These are phyloP conservation scores for Kwoniella sp. DNA, from an alignment of 768 basidiomycete species.

Conservation along the genomic window DNA sequence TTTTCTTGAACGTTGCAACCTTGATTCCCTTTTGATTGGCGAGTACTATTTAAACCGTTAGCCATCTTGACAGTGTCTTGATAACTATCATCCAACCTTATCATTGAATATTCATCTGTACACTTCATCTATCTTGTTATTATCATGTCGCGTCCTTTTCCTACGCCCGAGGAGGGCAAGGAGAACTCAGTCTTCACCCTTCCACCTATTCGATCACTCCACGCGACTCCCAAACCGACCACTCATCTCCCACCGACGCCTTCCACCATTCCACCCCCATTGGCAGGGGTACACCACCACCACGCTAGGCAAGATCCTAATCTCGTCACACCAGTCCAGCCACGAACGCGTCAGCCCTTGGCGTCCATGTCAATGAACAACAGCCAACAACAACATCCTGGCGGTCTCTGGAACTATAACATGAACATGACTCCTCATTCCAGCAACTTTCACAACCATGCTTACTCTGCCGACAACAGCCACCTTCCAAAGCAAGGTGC, in stretches of 20 bases:
- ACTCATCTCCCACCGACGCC: conserved; percentile 20
- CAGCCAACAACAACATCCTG: background rate
- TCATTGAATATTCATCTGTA: background rate
- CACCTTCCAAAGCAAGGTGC: background rate
- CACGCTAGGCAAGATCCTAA: conserved; percentile 20
- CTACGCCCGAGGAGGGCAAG: conserved; percentile 12
- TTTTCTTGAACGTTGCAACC: too few species aligned
- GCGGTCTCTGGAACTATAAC: conserved; percentile 1
- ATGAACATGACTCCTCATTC: background rate
- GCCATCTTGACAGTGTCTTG: too few species aligned
- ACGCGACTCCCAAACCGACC: conserved; percentile 20
- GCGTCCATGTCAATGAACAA: conserved; percentile 8
- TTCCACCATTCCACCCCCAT: conserved; percentile 8
- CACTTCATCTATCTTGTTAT: background rate
- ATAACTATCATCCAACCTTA: too few species aligned
- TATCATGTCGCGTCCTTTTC: conserved; percentile 10
- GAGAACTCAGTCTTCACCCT: conserved; percentile 20
- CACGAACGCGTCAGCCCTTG: conserved; percentile 21
- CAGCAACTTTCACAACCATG: background rate
- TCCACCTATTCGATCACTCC: conserved; percentile 20
- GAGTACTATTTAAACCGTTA: too few species aligned
- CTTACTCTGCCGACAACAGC: background rate
- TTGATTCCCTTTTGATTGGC: too few species aligned
- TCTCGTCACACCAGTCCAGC: conserved; percentile 22
- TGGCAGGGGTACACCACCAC: background rate